Evolutionary conservation across 2,329 filamentous ascomycete genomes (phyloP).

Genomic region (Aspergillus quadrilineatus): DNA sequence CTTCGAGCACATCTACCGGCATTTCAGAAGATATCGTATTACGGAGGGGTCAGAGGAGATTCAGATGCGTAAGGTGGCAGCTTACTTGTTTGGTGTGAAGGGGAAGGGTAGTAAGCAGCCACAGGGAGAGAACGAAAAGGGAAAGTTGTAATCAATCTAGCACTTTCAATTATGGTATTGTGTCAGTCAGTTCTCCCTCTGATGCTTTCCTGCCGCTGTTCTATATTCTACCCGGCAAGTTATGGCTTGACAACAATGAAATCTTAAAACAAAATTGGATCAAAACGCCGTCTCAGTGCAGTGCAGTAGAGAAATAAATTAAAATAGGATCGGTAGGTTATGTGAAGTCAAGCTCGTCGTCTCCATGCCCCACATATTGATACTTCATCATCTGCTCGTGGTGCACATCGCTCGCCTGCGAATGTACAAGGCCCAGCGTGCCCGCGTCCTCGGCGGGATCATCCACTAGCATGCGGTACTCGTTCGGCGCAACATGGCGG

Average conservation of each 20-base stretch:
- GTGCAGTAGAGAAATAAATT: neutral
- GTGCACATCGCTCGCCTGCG: constrained; percentile 40
- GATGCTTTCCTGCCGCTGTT: neutral
- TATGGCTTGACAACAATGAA: neutral
- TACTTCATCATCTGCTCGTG: constrained; percentile 43
- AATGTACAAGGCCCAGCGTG: constrained; percentile 38
- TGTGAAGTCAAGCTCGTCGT: constrained; percentile 31
- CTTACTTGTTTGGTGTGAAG: constrained; percentile 56
- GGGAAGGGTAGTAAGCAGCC: neutral
- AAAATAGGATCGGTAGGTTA: neutral
- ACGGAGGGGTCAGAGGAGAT: constrained; percentile 66
- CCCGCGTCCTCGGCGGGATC: constrained; percentile 38
- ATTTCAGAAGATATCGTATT: constrained; percentile 63
- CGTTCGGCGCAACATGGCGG: constrained; percentile 36
- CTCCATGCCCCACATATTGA: constrained; percentile 39
- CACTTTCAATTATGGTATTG: neutral
- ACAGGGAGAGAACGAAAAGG: neutral
- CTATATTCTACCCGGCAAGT: neutral
- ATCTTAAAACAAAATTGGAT: neutral
- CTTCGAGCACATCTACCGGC: constrained; percentile 66
- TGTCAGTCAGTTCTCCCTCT: neutral
- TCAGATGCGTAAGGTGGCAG: constrained; percentile 65
- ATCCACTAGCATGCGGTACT: constrained; percentile 45
- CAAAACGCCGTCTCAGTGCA: neutral
- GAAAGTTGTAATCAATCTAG: neutral